Evolutionary conservation across 73 alveolate genomes (phyloP), one percentile per base, ranked within the genome.

Genomic region (Stentor coeruleus): DNA sequence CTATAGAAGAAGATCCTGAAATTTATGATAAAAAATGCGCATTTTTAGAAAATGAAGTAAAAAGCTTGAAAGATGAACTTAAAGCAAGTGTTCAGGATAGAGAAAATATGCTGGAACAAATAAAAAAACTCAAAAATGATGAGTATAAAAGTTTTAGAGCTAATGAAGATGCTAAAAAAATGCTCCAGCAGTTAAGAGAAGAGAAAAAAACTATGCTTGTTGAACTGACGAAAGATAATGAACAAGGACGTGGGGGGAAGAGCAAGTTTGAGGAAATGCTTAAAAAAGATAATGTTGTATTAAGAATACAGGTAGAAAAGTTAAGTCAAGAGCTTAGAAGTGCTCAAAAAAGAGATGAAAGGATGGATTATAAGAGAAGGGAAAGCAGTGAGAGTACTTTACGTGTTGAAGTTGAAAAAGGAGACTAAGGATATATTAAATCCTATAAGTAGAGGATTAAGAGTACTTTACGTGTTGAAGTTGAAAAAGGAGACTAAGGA

Each of bases 71-170:
- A 3, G 82, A 58, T 37, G 86, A 81, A 3, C 14, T 81, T 3
- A 26, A 49, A 1, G 55, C 38, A 26, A 81, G 82, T 39, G 0
- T n/a, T 2, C 11, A 81, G 2, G 82, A 40, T 30, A 39, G 74
- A 4, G 77, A 81, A 81, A 74, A 31, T 38, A 55, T 60, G 58
- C 82, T 55, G 26, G 86, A 81, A 58, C 30, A 35, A 31, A 42
- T 81, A 20, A 58, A 81, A 26, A 49, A 41, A 30, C 84, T 81
- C 0, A 40, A 36, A 58, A 74, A 41, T 57, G 86, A 81, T 11
- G 77, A 81, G 1, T 40, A 58, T 55, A 60, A 6, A 81, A 31
- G 36, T 28, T 31, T 15, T 36, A 74, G 59, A 30, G 86, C 49
- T 58, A 81, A 81, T n/a, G 82, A 81, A 2, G 86, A 58, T 11